Base-by-base conservation (phyloP, 805 yeast genomes). In the Priceomyces fermenticarens region DNA sequence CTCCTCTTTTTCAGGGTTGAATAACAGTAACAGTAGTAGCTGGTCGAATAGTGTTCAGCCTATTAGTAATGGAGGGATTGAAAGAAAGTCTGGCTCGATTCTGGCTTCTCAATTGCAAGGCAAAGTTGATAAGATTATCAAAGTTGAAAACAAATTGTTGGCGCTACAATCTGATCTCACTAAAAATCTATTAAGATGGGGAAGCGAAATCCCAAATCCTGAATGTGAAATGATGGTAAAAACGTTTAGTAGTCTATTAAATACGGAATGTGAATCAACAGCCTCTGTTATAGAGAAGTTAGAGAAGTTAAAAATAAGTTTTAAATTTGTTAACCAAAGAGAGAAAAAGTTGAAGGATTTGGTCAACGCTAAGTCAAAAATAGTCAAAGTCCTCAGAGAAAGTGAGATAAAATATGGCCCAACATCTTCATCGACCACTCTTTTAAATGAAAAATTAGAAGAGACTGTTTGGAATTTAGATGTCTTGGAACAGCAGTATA, bases 361-460 rank as follows among this genome's bases (percentile, higher is more conserved):
- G 40, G 57, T 61, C 34, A 41, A 46, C 32, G 59, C 59, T 40
- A 65, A 74, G 43, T 53, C 59, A 16, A 67, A 66, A 50, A 61
- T 70, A 16, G 60, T 67, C 37, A 54, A 58, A 14, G 64, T 57
- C 32, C 47, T 73, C 30, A 65, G 71, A 40, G 72, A 67, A 1
- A 63, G 64, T 32, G 80, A 75, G 43, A 59, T 70, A 31, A 72
- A 68, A 45, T 54, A 47, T 44, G 83, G 82, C 3, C 72, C 59
- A 2, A 59, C 70, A 36, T 68, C 73, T 23, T 68, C 73, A 12
- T 58, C 56, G 6, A 67, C 78, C 0, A 57, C 70, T 11, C 53
- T 77, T 13, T 57, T 74, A 1, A 65, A 63, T 42, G 86, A 80
- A 49, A 65, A 67, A 39, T 53, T 80, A 27, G 85, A 80, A 52